Evolutionary conservation across 2,329 filamentous ascomycete genomes (phyloP).

Genomic region (Plenodomus tracheiphilus): DNA sequence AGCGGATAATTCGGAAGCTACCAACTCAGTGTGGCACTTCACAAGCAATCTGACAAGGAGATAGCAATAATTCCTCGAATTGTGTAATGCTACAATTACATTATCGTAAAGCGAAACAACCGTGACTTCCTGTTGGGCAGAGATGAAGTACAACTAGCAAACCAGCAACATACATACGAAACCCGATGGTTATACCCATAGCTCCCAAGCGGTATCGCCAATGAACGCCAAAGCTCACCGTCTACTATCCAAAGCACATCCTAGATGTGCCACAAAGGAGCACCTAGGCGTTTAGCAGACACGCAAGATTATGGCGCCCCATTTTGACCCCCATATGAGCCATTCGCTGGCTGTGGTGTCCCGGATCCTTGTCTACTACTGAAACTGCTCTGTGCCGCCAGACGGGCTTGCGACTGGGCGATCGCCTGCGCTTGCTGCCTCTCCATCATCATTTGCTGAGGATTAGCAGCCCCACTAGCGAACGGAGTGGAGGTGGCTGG

Average conservation of each 20-base stretch:
- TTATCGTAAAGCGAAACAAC: background rate
- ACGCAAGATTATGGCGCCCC: conserved; percentile 9
- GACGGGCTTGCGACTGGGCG: conserved; percentile 40
- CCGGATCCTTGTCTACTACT: conserved; percentile 39
- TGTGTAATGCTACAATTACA: background rate
- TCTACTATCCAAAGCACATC: background rate
- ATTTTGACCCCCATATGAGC: conserved; percentile 27
- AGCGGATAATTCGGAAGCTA: background rate
- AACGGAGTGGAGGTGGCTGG: conserved; percentile 28
- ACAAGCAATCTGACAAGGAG: background rate
- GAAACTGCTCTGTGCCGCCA: conserved; percentile 42
- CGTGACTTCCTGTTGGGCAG: conserved; percentile 19
- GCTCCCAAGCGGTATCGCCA: background rate
- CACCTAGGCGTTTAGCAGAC: background rate
- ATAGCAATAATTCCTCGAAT: background rate
- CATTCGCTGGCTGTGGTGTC: conserved; percentile 42
- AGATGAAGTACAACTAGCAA: conserved; percentile 8
- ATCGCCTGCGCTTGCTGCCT: conserved; percentile 36
- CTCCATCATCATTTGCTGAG: conserved; percentile 43
- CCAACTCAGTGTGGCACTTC: too few relatives aligned
- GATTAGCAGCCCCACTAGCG: conserved; percentile 25
- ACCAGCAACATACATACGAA: background rate
- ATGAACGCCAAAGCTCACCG: background rate
- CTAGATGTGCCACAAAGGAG: background rate
- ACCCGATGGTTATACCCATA: background rate